These are phyloP conservation scores for Wickerhamomyces subpelliculosus DNA, from an alignment of 805 yeast genomes.

Conservation along the genomic window DNA sequence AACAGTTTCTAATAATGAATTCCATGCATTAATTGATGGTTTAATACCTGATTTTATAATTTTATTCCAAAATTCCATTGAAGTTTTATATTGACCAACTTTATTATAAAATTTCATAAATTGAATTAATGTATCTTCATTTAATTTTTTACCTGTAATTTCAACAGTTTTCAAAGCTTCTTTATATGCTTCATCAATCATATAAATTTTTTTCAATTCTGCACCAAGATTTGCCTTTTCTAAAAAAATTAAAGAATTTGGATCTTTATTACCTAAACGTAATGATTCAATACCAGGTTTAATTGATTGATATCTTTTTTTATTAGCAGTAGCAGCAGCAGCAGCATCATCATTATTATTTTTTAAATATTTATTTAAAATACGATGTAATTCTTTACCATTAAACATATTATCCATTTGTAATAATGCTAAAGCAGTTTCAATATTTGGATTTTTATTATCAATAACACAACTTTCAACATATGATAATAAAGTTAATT, in stretches of 20 bases:
- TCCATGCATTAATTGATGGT: slow-evolving; percentile 51
- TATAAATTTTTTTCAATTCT: too few relatives aligned
- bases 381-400: too few relatives aligned
- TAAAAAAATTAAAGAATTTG: slow-evolving; percentile 15
- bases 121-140: slow-evolving; percentile 33
- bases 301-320: too few relatives aligned
- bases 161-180: slow-evolving; percentile 1
- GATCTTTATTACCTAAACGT: slow-evolving; percentile 11
- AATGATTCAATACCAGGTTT: slow-evolving; percentile 5
- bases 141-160: slow-evolving; percentile 26
- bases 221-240: slow-evolving; percentile 14
- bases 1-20: slow-evolving; percentile 45
- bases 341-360: too few relatives aligned
- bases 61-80: slow-evolving; percentile 43
- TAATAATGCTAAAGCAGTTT: slow-evolving; percentile 9
- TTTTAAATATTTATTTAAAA: too few relatives aligned
- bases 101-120: slow-evolving; percentile 41
- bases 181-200: slow-evolving; percentile 11
- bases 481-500: slow-evolving; percentile 11
- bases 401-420: slow-evolving; percentile 9
- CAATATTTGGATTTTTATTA: slow-evolving; percentile 4
- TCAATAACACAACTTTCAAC: slow-evolving; percentile 7
- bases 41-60: slow-evolving; percentile 31
- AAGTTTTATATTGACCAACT: slow-evolving; percentile 27
- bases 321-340: too few relatives aligned